Evolutionary conservation across 805 yeast genomes (phyloP), one percentile per base, ranked within the genome.

Genomic region (Cyberlindnera maclurae): DNA sequence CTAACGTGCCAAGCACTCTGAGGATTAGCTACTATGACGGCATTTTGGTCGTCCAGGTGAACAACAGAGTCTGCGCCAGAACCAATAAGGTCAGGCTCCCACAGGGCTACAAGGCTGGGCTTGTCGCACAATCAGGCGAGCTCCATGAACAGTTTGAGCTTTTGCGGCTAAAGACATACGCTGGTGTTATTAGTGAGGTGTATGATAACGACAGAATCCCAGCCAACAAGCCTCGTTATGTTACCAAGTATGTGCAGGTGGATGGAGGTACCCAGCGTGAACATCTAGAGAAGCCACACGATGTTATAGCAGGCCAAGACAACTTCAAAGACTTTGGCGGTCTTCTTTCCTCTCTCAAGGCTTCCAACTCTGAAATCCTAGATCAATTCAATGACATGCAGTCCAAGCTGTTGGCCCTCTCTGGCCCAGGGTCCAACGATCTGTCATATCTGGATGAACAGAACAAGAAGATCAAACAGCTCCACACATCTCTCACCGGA

Each of bases 1-100:
- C 86, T 0, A 74, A 75, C 44, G 84, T 82, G 5, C 94, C 94
- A 10, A 64, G 73, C 17, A 79, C 84, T 1, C 38, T 82, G n/a
- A 73, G 87, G 59, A 47, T 83, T 12, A 75, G 81, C 8, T 81
- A 80, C 50, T 71, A 75, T 17, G 55, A 57, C 20, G 62, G 65
- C 12, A 58, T 72, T 42, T 65, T 79, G 45, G 79, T 80, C 47
- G 68, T 82, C n/a, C 86, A 83, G 44, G 63, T 81, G 36, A 86
- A 83, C 58, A 83, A 83, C 56, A 75, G 71, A 48, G 65, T 83
- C 40, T 78, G 88, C 52, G 75, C 82, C 58, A 77, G 77, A 57
- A 78, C 88, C 0, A 71, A 74, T 41, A 58, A 73, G 39, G 62
- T 82, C 28, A 53, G 59, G 27, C 53, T 82, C 15, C 74, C 74